phyloP scores from a whole-genome alignment of 2,329 filamentous ascomycete species.

The Sordariomycetes sp. region DNA sequence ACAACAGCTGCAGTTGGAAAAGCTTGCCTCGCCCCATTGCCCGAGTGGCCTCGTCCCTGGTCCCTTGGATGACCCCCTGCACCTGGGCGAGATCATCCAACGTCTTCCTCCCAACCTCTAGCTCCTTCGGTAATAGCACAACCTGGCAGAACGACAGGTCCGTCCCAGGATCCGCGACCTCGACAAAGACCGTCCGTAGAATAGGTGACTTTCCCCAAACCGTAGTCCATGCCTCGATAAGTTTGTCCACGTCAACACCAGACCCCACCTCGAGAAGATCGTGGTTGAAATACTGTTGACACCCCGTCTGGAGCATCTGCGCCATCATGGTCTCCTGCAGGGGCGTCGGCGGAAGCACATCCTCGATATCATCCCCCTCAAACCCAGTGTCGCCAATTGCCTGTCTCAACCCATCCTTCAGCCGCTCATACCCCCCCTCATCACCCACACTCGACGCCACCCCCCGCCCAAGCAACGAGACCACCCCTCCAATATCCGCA shows the following conservation, averaged over 20 bases:
- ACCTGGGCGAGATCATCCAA: slow-evolving; percentile 22
- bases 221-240: slow-evolving; percentile 50
- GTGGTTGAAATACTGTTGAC: slow-evolving; percentile 74
- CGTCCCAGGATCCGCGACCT: slow-evolving; percentile 50
- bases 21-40: slow-evolving; percentile 25
- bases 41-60: slow-evolving; percentile 23
- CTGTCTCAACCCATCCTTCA: slow-evolving; percentile 21
- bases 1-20: slow-evolving; percentile 36
- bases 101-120: slow-evolving; percentile 11
- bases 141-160: slow-evolving; percentile 39
- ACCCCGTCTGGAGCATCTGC: slow-evolving; percentile 68
- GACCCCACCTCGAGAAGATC: slow-evolving; percentile 56
- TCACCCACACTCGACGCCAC: neutral
- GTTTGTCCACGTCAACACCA: slow-evolving; percentile 39
- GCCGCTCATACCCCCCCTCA: slow-evolving; percentile 6
- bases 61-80: slow-evolving; percentile 20
- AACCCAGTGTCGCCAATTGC: slow-evolving; percentile 24
- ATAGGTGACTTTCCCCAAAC: slow-evolving; percentile 57
- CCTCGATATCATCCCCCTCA: slow-evolving; percentile 30
- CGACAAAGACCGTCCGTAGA: slow-evolving; percentile 62
- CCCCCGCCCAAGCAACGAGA: neutral
- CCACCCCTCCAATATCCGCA: slow-evolving; percentile 56
- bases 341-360: slow-evolving; percentile 64
- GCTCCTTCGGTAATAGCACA: slow-evolving; percentile 18
- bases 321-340: slow-evolving; percentile 80